Conservation (phyloP, 257 asterid genomes). For the Leptodermis oblonga region DNA sequence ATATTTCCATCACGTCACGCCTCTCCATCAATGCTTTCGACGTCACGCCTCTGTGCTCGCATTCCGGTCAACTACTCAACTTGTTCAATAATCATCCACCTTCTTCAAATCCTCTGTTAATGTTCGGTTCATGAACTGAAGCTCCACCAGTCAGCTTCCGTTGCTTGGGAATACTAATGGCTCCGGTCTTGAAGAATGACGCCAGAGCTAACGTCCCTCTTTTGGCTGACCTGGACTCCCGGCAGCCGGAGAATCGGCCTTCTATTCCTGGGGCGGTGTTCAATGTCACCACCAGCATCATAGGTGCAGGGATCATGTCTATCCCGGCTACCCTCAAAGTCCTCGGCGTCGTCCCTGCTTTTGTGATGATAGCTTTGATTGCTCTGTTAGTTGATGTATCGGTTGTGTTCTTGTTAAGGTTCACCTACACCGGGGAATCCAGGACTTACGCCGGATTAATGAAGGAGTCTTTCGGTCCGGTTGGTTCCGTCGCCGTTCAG, state of each 20-base stretch:
- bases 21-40: background rate
- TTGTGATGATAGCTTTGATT: constrained; percentile 49
- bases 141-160: too few relatives aligned
- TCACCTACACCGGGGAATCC: constrained; percentile 70
- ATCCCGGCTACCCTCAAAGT: constrained; percentile 92
- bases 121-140: too few relatives aligned
- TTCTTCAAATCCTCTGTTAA: too few relatives aligned
- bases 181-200: constrained; percentile 37
- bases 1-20: background rate
- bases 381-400: constrained; percentile 68
- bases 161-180: too few relatives aligned
- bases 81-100: constrained; percentile 19
- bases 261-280: constrained; percentile 76
- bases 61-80: background rate
- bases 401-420: constrained; percentile 81
- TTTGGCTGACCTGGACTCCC: constrained; percentile 30
- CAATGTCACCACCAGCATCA: constrained; percentile 85
- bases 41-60: background rate
- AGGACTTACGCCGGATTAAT: constrained; percentile 78
- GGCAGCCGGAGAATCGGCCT: constrained; percentile 18
- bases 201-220: constrained; percentile 58
- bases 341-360: constrained; percentile 77
- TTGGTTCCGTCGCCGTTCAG: constrained; percentile 74
- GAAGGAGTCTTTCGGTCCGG: constrained; percentile 80
- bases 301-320: constrained; percentile 97